Evolutionary conservation across 2,329 filamentous ascomycete genomes (phyloP), one percentile per base, ranked within the genome.

Genomic region (Purpureocillium lavendulum): DNA sequence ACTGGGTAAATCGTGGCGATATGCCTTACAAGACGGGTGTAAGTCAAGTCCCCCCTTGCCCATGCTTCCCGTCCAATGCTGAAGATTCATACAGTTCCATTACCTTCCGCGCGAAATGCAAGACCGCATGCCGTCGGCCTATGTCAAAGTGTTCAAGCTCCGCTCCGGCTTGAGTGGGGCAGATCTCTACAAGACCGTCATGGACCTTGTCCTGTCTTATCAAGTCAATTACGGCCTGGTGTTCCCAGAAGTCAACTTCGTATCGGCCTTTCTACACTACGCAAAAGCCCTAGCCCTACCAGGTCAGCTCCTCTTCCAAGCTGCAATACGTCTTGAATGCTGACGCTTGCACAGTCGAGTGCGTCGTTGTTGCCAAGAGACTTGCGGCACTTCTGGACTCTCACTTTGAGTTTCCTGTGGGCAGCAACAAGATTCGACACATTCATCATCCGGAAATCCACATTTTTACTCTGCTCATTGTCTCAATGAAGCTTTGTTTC

Each of bases 401-500:
- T 45, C 64, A 66, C 1, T 61, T 59, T 29, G 41, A 50, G 7
- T 84, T 82, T 45, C 71, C 73, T 1, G 65, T 69, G 7, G 61
- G 65, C 4, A 64, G 60, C 24, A 54, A 58, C 38, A 61, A 62
- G 43, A 61, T 68, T 43, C 61, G 69, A 18, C 61, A 73, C 8
- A 61, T 80, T 13, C 68, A 78, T 37, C 73, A 83, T 45, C 87
- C 92, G 0, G 92, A 97, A 53, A 67, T 85, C 6, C 75, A 84
- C 33, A 64, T 96, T 1, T 68, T 87, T 40, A 71, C 80, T 4
- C 65, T 87, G 4, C 59, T 95, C 4, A 66, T 95, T 3, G 70
- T 94, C 12, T 78, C 84, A 4, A 79, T 83, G 4, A 96, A 96
- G 51, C 59, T 95, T 3, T 68, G 84, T 15, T 88, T 87, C 50